These are phyloP conservation scores for Incumbomyces delicatus DNA, from an alignment of 2,329 filamentous ascomycete species.

Conservation along the genomic window DNA sequence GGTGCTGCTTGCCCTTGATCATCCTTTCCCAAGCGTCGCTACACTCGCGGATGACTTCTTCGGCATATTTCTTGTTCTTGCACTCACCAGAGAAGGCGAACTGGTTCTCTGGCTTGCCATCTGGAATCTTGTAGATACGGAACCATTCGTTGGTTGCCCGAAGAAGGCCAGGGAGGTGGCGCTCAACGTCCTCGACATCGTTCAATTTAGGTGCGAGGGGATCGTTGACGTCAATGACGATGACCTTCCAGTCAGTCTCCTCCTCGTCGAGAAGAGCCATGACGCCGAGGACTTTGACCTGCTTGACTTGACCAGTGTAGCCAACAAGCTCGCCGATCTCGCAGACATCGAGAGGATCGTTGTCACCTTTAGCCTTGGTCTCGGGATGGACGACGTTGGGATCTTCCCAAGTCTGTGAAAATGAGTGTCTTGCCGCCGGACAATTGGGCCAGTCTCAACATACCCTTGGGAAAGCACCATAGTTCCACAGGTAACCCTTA, in stretches of 20 bases:
- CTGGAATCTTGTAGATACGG: constrained; percentile 99
- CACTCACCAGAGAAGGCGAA: constrained; percentile 99
- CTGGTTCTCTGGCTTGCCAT: constrained; percentile 99
- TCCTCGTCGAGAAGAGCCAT: constrained; percentile 99
- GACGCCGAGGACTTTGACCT: constrained; percentile 98
- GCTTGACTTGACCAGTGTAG: constrained; percentile 94
- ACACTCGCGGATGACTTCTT: constrained; percentile 92
- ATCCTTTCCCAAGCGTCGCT: constrained; percentile 95
- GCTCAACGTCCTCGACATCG: constrained; percentile 97
- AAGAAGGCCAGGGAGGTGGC: constrained; percentile 91
- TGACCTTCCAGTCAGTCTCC: constrained; percentile 99
- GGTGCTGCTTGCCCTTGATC: constrained; percentile 75
- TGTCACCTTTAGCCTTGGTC: constrained; percentile 99
- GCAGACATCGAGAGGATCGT: constrained; percentile 98
- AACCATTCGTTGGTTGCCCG: constrained; percentile 99
- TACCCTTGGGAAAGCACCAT: constrained; percentile 97
- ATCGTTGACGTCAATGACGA: constrained; percentile 94
- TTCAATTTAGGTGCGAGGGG: constrained; percentile 92
- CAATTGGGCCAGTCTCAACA: constrained; percentile 22
- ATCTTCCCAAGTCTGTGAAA: constrained; percentile 91
- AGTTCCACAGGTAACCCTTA: constrained; percentile 99
- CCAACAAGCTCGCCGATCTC: constrained; percentile 98
- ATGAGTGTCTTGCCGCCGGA: neutral
- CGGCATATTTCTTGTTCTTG: constrained; percentile 99
- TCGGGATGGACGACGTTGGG: constrained; percentile 91